Conservation (phyloP, 169 alveolate genomes). For the Sarcocystis neurona region DNA sequence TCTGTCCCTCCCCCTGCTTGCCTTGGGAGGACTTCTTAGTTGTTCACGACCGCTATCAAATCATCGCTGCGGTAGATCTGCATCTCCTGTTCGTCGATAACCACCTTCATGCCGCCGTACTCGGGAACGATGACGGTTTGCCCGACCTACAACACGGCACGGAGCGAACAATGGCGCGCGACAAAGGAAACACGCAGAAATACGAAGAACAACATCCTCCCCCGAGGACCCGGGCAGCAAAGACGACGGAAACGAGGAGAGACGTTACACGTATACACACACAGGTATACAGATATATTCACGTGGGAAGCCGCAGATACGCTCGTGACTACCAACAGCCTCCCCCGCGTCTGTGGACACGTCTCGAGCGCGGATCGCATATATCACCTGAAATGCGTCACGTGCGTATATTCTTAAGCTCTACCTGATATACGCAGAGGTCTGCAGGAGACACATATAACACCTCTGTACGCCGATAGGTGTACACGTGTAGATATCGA, state of each 20-base stretch:
- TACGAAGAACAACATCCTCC: too few relatives aligned
- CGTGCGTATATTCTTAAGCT: too few relatives aligned
- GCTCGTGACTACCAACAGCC: neutral
- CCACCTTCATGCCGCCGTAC: constrained; percentile 85
- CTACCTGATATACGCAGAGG: too few relatives aligned
- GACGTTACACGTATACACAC: neutral
- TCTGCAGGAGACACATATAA: too few relatives aligned
- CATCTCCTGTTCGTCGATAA: constrained; percentile 82
- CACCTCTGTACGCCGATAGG: too few relatives aligned
- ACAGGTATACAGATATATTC: neutral
- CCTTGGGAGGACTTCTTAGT: constrained; percentile 10
- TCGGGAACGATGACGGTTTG: constrained; percentile 87
- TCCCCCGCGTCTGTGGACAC: neutral
- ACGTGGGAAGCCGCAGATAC: neutral
- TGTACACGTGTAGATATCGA: too few relatives aligned
- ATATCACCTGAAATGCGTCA: too few relatives aligned
- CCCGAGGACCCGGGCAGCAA: neutral
- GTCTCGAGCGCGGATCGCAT: too few relatives aligned
- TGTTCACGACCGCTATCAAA: constrained; percentile 76
- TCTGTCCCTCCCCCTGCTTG: too few relatives aligned
- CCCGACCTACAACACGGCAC: constrained; percentile 74
- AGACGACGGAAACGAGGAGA: neutral
- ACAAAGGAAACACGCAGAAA: neutral
- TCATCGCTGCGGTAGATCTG: constrained; percentile 83
- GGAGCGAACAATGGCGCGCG: neutral